These are phyloP conservation scores for Trifolium pratense DNA, from an alignment of 306 rosid genomes.

Conservation along the genomic window DNA sequence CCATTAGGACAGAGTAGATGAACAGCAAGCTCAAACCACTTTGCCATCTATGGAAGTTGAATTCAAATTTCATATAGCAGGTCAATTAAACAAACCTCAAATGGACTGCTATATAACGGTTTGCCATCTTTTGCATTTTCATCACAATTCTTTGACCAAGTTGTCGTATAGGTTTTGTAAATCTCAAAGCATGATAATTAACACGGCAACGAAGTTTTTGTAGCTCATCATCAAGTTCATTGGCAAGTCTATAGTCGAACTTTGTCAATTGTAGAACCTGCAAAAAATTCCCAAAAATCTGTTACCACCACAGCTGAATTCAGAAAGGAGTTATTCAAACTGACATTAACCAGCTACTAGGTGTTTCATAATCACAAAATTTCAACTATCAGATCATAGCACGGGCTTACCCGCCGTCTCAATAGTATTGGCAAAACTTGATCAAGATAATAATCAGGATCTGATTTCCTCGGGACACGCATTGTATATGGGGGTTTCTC, in stretches of 20 bases:
- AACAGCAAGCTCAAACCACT: constrained; percentile 24
- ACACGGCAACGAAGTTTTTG: constrained; percentile 94
- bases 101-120: constrained; percentile 86
- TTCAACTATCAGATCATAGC: constrained; percentile 27
- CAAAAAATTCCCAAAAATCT: constrained; percentile 35
- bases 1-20: constrained; percentile 9
- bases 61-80: constrained; percentile 28
- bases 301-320: constrained; percentile 34
- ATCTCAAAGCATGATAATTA: constrained; percentile 89
- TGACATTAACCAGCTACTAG: constrained; percentile 22
- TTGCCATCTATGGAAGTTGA: constrained; percentile 37
- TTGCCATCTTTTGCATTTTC: constrained; percentile 82
- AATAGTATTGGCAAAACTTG: constrained; percentile 94
- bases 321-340: constrained; percentile 25
- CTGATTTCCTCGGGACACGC: constrained; percentile 99
- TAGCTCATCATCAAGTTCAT: constrained; percentile 82
- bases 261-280: constrained; percentile 96
- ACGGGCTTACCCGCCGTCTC: constrained; percentile 75
- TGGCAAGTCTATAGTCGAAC: constrained; percentile 96
- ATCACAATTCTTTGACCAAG: constrained; percentile 75
- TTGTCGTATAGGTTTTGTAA: constrained; percentile 82
- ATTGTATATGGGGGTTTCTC: constrained; percentile 98
- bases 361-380: constrained; percentile 16
- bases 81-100: constrained; percentile 70
- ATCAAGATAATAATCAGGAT: constrained; percentile 93